Base-by-base conservation (phyloP, 345 rosid genomes). In the Eutrema japonicum region DNA sequence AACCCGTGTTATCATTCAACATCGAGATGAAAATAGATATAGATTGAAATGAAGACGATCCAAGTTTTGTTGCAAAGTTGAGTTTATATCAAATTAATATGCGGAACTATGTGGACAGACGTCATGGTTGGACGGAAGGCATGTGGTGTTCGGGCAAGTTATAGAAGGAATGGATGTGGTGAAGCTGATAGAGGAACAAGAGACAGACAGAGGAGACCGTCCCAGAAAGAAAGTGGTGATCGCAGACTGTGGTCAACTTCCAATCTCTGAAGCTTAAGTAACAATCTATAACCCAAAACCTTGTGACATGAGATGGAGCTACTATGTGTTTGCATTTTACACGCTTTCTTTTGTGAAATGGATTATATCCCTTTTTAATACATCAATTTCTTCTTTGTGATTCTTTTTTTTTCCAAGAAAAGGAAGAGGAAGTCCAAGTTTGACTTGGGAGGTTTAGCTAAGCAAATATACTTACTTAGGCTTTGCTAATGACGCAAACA, bases 121-220 rank as follows among this genome's bases (percentile, higher is more conserved):
- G 2, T 89, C 97, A 6, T 96, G 99, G 98, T 86, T 92, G 68
- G 93, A 92, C 74, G 85, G 84, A 74, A 87, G 97, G 83, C 98
- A 96, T 75, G 99, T 96, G 22, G 99, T 96, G 61, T 96, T 96
- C 6, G 97, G 98, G 47, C 98, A 92, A 84, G 97, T 96, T 18
- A 45, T 92, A 70, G 98, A 96, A 79, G 99, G 99, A 69, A 86
- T 96, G 93, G 96, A 92, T 55, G 76, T 85, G 8, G 98, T 92
- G 29, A 85, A 74, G 87, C 83, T 90, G 56, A 74, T 79, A 26
- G 82, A 92, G 76, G 87, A 88, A 0, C 93, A 86, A 64, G 96
- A 92, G 72, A 96, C 99, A 0, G 97, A 92, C 79, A 82, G 97
- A 82, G 98, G 97, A 22, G 99, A 96, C 87, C 92, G 96, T 47